Evolutionary conservation across 306 rosid genomes (phyloP).

Genomic region (Fragaria vesca): DNA sequence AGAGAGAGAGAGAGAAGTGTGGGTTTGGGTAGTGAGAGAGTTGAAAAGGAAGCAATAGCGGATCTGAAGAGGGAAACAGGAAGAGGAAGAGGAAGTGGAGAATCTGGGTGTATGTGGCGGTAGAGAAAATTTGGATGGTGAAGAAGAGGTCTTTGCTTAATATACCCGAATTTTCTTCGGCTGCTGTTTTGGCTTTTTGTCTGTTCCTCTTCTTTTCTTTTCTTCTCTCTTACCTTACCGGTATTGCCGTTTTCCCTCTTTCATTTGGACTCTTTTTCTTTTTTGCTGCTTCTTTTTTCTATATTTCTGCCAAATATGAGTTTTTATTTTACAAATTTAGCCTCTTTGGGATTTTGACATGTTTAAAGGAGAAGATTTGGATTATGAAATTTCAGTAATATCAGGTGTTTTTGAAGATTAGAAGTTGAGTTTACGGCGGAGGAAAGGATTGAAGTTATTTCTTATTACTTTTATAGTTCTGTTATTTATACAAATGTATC

Average conservation of each 20-base stretch:
- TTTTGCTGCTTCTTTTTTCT: not conserved
- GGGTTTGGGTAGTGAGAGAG: constrained; percentile 14
- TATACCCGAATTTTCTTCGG: constrained; percentile 31
- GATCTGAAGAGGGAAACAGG: not conserved
- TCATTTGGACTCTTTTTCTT: not conserved
- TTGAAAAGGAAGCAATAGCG: not conserved
- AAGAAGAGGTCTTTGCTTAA: constrained; percentile 35
- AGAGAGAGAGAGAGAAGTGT: constrained; percentile 21
- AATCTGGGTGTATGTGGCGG: constrained; percentile 41
- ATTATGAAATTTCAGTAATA: no score
- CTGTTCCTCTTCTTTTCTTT: constrained; percentile 22
- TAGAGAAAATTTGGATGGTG: constrained; percentile 52
- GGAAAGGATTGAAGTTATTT: no score
- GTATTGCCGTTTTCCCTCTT: constrained; percentile 26
- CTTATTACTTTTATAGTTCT: no score
- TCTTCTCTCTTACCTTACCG: constrained; percentile 19
- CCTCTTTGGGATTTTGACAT: not conserved
- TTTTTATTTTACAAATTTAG: not conserved
- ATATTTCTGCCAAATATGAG: not conserved
- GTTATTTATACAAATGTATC: not conserved
- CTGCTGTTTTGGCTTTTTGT: constrained; percentile 22
- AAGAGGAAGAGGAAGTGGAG: constrained; percentile 41
- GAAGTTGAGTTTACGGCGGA: no score
- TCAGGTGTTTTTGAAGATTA: no score
- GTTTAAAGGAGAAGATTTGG: not conserved